Percentiles rank a stretch among this genome's conserved stretches.
phyloP scores from a whole-genome alignment of 2,329 filamentous ascomycete genomes.

The Domatiomyces catenatus region DNA sequence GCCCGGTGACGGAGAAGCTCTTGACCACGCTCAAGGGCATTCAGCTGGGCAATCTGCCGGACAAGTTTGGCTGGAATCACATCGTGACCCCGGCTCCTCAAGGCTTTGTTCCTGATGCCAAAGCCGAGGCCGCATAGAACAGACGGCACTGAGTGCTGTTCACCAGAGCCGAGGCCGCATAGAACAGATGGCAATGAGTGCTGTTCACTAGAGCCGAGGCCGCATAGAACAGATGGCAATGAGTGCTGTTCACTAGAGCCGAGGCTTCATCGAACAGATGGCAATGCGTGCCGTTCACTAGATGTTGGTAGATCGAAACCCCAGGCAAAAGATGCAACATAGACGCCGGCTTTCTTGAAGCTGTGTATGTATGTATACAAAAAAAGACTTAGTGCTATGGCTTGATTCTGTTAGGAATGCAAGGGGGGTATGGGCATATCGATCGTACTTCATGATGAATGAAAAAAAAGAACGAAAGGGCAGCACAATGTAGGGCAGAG shows the following conservation, averaged over 20 bases:
- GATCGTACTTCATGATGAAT: not conserved
- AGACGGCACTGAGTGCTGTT: not conserved
- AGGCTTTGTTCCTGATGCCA: conserved; percentile 7
- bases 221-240: not conserved
- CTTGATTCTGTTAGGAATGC: not conserved
- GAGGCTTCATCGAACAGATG: conserved; percentile 4
- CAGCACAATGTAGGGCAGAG: not conserved
- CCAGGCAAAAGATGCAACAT: not conserved
- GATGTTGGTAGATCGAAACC: not conserved
- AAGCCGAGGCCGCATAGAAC: conserved; percentile 6
- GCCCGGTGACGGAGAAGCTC: conserved; percentile 56
- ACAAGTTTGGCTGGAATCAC: conserved; percentile 57
- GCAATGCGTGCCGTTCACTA: not conserved
- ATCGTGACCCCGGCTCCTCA: conserved; percentile 21
- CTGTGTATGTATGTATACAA: not conserved
- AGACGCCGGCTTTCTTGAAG: not conserved
- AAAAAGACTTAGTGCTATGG: not conserved
- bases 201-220: conserved; percentile 4
- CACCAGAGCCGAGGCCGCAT: conserved; percentile 5
- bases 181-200: not conserved
- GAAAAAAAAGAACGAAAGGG: not conserved
- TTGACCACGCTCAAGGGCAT: conserved; percentile 67
- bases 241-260: not conserved
- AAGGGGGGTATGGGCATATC: conserved; percentile 8
- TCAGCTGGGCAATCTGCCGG: conserved; percentile 64